Conservation (phyloP, 2,329 filamentous ascomycete species). For the Monilinia polystroma region DNA sequence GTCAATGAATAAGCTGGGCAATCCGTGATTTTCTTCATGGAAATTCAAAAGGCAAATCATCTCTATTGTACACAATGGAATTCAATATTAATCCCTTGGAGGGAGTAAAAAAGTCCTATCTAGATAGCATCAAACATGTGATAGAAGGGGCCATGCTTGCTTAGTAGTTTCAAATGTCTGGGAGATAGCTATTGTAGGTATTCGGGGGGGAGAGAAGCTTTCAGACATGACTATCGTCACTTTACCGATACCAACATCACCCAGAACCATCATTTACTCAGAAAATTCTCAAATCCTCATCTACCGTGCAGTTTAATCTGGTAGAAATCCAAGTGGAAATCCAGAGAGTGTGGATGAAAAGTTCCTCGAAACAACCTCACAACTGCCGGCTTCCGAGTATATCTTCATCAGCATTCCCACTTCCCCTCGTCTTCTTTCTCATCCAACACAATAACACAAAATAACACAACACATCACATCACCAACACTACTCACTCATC, state of each 20-base stretch:
- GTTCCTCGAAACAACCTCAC: neutral
- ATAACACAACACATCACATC: neutral
- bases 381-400: neutral
- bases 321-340: neutral
- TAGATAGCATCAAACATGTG: no score
- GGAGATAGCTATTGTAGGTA: neutral
- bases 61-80: neutral
- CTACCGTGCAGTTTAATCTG: neutral
- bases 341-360: no score
- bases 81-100: neutral
- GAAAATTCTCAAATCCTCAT: neutral
- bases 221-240: neutral
- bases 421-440: no score
- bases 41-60: neutral
- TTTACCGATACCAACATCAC: neutral
- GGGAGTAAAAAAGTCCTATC: no score
- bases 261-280: no score
- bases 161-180: neutral
- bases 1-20: neutral
- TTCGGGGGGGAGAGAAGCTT: neutral
- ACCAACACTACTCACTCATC: neutral
- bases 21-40: neutral
- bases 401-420: no score
- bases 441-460: neutral
- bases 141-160: no score